Base-by-base conservation (phyloP, 108 stramenopile species). In the Skeletonema marinoi region DNA sequence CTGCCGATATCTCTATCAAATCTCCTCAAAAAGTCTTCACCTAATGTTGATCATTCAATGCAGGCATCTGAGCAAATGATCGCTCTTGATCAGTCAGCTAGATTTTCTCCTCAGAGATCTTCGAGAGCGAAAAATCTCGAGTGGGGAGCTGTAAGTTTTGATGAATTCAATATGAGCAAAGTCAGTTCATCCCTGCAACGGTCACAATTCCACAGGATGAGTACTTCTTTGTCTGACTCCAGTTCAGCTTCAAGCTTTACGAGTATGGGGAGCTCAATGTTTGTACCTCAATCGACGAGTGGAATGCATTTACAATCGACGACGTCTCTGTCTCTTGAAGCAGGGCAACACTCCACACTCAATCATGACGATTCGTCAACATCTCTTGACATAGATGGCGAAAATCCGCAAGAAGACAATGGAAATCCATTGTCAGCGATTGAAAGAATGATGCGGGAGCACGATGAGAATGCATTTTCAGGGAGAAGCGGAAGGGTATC, bases 81-180 rank as follows among this genome's bases (percentile, higher is more conserved):
- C 54, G 17, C 19, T 56, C 54, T 56, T n/a, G 54, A 56, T 25
- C 54, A 56, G 54, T 0, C 54, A 56, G 54, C 25, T 7, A 6
- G 54, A 11, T 41, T 36, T 6, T 31, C 74, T 46, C 51, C 74
- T 60, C 48, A 81, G 25, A 71, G 25, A 14, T 38, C 58, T 73
- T 35, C 33, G 25, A 32, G 73, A 54, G 42, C 69, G 16, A 70
- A 54, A 39, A 71, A 68, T 68, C 71, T 72, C 60, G 81, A 82
- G 48, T 82, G 75, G 81, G 81, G 81, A 58, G 75, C 75, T 33
- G 75, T 82, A 7, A 73, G 75, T 54, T 82, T 82, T 77, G 81
- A 82, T 60, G 67, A 66, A 42, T 68, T 73, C 36, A 38, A 25
- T 48, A 25, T 68, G 21, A 64, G 38, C 44, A 66, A 80, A 56